Conservation (phyloP, 2,329 filamentous ascomycete genomes). For the Scytalidium sp. region DNA sequence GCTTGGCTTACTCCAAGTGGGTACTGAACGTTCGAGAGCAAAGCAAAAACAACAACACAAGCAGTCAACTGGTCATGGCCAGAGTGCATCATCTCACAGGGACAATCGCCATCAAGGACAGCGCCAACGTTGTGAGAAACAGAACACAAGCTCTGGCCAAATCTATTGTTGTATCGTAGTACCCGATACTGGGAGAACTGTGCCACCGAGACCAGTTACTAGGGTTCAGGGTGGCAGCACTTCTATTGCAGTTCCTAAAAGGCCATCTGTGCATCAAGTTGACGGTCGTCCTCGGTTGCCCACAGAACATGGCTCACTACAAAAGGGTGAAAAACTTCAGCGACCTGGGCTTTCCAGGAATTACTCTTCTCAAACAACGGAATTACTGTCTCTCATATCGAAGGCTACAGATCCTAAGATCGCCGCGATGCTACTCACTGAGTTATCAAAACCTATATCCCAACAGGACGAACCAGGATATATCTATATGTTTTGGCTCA, state of each 20-base stretch:
- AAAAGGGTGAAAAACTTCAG: constrained; percentile 11
- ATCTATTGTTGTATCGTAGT: constrained; percentile 26
- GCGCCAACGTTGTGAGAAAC: constrained; percentile 10
- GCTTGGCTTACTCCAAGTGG: constrained; percentile 69
- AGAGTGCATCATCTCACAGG: constrained; percentile 18
- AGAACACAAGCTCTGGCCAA: constrained; percentile 16
- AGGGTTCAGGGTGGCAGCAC: constrained; percentile 10
- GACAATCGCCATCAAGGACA: not conserved
- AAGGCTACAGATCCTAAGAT: constrained; percentile 62
- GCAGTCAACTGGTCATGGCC: not conserved
- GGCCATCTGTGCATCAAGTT: constrained; percentile 7
- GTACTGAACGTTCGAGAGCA: constrained; percentile 30
- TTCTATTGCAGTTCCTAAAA: constrained; percentile 9
- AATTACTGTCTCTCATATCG: constrained; percentile 68
- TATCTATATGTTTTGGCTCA: constrained; percentile 99
- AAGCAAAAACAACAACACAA: constrained; percentile 8
- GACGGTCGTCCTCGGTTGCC: constrained; percentile 3
- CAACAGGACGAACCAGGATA: constrained; percentile 78
- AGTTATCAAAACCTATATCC: constrained; percentile 74
- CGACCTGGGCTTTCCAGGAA: constrained; percentile 22
- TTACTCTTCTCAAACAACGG: constrained; percentile 31
- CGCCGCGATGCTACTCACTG: constrained; percentile 67
- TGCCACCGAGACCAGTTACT: constrained; percentile 19
- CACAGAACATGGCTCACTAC: constrained; percentile 3
- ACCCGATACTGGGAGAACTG: constrained; percentile 15